Percentiles rank a stretch among this genome's conserved stretches.
Evolutionary conservation across 345 rosid genomes (phyloP).

Genomic region (Clausena lansium): DNA sequence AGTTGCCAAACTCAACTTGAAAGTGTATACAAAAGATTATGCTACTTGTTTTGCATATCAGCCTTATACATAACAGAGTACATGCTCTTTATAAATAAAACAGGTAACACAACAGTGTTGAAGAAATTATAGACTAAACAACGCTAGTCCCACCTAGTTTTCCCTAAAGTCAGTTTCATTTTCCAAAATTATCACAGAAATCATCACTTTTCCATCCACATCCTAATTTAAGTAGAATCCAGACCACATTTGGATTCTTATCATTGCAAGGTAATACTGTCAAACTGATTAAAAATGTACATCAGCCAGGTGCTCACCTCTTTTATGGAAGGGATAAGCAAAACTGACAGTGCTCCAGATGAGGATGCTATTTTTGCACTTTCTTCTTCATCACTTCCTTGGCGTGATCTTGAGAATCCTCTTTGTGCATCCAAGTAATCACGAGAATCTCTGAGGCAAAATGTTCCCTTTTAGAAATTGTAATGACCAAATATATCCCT

Average conservation of each 20-base stretch:
- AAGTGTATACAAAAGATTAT: neutral
- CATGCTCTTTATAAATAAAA: neutral
- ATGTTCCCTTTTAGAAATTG: conserved; percentile 19
- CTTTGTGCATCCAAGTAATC: conserved; percentile 64
- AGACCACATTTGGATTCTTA: neutral
- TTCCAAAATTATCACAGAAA: neutral
- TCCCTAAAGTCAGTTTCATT: neutral
- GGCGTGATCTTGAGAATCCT: conserved; percentile 46
- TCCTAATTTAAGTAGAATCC: neutral
- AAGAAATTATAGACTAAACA: neutral
- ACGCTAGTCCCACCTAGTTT: neutral
- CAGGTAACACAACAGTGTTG: neutral
- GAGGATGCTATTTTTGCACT: conserved; percentile 54
- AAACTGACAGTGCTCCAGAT: conserved; percentile 64
- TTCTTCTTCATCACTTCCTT: conserved; percentile 69
- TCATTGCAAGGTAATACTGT: neutral
- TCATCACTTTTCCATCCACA: neutral
- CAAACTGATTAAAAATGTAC: conserved; percentile 1
- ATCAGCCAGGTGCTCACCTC: conserved; percentile 53
- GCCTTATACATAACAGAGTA: neutral
- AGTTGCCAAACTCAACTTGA: neutral
- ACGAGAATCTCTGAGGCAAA: conserved; percentile 47
- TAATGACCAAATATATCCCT: neutral
- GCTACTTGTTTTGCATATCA: neutral
- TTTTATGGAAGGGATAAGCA: conserved; percentile 83